Conservation (phyloP, 1,284 basidiomycete genomes). For the Cutaneotrichosporon mucoides region DNA sequence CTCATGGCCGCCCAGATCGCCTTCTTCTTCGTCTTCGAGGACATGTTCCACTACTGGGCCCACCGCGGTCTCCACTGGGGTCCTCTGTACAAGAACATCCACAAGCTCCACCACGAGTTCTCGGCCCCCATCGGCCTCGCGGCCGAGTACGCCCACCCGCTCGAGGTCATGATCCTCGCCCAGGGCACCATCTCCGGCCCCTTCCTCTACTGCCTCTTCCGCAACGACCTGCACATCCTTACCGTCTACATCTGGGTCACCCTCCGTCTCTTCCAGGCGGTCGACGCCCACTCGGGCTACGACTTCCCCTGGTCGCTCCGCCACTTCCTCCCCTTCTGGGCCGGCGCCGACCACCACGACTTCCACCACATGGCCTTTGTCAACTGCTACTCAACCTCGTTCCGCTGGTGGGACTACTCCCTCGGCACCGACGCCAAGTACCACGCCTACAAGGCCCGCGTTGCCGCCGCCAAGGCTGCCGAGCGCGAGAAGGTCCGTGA, state of each 20-base stretch:
- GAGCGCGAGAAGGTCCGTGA: constrained; percentile 49
- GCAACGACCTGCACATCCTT: constrained; percentile 61
- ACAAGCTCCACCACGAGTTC: constrained; percentile 98
- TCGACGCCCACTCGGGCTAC: constrained; percentile 96
- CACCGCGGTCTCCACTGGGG: constrained; percentile 89
- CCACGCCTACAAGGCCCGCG: constrained; percentile 64
- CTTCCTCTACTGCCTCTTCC: constrained; percentile 67
- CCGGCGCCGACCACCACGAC: constrained; percentile 96
- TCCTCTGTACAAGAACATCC: constrained; percentile 90
- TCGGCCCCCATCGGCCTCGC: constrained; percentile 92
- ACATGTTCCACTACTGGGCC: constrained; percentile 75
- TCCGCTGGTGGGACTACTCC: constrained; percentile 85
- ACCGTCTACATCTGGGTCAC: constrained; percentile 91
- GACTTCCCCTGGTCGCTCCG: constrained; percentile 98
- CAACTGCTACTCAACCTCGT: constrained; percentile 79
- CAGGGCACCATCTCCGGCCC: constrained; percentile 84
- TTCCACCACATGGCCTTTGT: constrained; percentile 66
- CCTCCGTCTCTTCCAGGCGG: constrained; percentile 91
- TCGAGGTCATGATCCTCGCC: constrained; percentile 83
- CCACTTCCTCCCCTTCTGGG: constrained; percentile 94
- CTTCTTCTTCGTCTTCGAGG: constrained; percentile 94
- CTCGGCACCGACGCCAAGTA: constrained; percentile 83
- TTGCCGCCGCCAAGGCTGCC: constrained; percentile 56
- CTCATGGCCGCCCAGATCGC: constrained; percentile 75
- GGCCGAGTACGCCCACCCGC: constrained; percentile 94